Percentiles rank a stretch among this genome's conserved stretches.
phyloP scores from a whole-genome alignment of 352 stramenopile genomes.

The Phytophthora fragariae region DNA sequence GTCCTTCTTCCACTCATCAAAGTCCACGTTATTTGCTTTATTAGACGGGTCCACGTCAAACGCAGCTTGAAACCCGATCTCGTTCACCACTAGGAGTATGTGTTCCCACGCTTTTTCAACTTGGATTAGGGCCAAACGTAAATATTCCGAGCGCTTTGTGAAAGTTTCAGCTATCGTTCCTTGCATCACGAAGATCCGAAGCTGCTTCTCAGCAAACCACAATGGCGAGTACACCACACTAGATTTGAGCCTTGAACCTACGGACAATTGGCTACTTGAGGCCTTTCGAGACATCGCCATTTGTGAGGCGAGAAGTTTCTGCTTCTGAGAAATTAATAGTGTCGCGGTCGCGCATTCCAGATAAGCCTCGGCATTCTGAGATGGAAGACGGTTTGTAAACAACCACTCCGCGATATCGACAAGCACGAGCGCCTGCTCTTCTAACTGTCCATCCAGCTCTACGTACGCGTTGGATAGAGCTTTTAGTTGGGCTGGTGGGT shows the following conservation, averaged over 20 bases:
- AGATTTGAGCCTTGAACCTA: conserved; percentile 17
- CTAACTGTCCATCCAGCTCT: conserved; percentile 59
- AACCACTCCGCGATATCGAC: conserved; percentile 91
- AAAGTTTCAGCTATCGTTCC: conserved; percentile 40
- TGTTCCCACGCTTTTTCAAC: conserved; percentile 61
- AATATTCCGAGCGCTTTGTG: conserved; percentile 41
- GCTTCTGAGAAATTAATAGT: conserved; percentile 47
- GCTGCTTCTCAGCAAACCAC: conserved; percentile 68
- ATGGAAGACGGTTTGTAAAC: conserved; percentile 69
- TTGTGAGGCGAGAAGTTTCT: conserved; percentile 21
- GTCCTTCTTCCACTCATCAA: conserved; percentile 65
- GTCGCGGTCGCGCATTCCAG: conserved; percentile 61
- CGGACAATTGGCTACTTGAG: conserved; percentile 21
- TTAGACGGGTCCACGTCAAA: conserved; percentile 39
- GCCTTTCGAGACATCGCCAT: conserved; percentile 15
- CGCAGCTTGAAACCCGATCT: conserved; percentile 45
- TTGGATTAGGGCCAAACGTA: conserved; percentile 50
- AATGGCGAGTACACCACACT: conserved; percentile 39
- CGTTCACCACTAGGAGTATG: conserved; percentile 54
- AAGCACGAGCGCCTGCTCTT: conserved; percentile 72
- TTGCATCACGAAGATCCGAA: conserved; percentile 64
- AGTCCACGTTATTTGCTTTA: conserved; percentile 41
- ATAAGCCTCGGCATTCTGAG: conserved; percentile 61
- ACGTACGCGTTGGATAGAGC: conserved; percentile 61
- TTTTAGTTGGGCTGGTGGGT: conserved; percentile 68